Base-by-base conservation (phyloP, 2,329 filamentous ascomycete genomes). In the Pseudogymnoascus sp. region DNA sequence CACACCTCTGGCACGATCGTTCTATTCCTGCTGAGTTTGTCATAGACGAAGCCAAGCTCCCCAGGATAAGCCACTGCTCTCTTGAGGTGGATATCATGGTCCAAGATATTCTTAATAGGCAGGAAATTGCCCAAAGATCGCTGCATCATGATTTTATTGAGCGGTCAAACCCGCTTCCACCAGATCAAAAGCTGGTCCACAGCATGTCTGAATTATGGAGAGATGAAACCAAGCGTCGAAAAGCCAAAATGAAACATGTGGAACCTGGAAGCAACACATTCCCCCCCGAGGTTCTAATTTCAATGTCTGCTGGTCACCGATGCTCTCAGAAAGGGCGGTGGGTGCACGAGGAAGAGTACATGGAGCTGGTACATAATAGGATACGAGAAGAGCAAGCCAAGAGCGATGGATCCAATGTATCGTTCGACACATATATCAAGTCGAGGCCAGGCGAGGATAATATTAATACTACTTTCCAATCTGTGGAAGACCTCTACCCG, bases 201-300 rank as follows among this genome's bases (percentile, higher is more conserved):
- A 99, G 94, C 64, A 92, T 99, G 89, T 91, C 90, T 60, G 88
- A 89, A 0, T 74, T 99, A 2, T 99, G 94, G 94, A 85, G 85
- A 69, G 90, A 96, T 66, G 94, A 97, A 72, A 90, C 87, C 0
- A 84, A 84, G 61, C 82, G 92, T 45, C 82, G 92, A 30, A 92
- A 89, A 71, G 78, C 81, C 55, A 82, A 82, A 48, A 86, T 92
- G 81, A 81, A 83, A 1, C 76, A 86, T 52, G 74, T 74, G 5
- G 78, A 83, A 64, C 79, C 83, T 30, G 82, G 79, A 4, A 89
- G 83, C 67, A 92, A 82, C 63, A 89, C 90, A 0, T 96, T 96
- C 64, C 84, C 88, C 1, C 77, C 84, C 0, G 92, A 96, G 65
- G 90, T 84, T 3, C 74, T 97, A 61, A 81, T 95, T 3, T 90